Evolutionary conservation across 2,329 filamentous ascomycete species (phyloP).

Genomic region (Trichoderma simmonsii): DNA sequence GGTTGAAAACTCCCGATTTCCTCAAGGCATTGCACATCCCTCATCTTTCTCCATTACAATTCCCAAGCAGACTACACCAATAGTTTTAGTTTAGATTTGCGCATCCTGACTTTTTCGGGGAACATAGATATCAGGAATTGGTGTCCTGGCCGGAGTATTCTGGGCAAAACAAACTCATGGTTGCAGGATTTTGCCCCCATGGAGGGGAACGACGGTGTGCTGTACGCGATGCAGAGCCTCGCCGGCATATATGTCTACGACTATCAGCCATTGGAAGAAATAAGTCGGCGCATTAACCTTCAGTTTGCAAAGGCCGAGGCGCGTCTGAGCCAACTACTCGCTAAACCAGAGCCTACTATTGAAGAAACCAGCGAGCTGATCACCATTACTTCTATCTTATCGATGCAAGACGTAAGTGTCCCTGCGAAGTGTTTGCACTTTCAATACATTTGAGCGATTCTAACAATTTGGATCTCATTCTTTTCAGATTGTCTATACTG

Average conservation of each 20-base stretch:
- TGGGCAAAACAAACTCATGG: conserved; percentile 40
- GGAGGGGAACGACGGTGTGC: conserved; percentile 35
- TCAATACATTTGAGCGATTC: background rate
- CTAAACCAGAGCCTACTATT: conserved; percentile 21
- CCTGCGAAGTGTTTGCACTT: too few species aligned
- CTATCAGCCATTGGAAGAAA: conserved; percentile 33
- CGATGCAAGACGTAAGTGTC: conserved; percentile 39
- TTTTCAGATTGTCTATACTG: conserved; percentile 35
- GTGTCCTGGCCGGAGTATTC: conserved; percentile 40
- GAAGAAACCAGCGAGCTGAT: conserved; percentile 33
- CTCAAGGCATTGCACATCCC: background rate
- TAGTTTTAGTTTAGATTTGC: background rate
- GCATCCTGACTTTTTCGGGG: background rate
- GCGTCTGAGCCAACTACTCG: conserved; percentile 32
- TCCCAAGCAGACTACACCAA: background rate
- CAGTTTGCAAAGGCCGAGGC: conserved; percentile 32
- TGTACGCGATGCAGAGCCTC: conserved; percentile 39
- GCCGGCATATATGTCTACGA: conserved; percentile 42
- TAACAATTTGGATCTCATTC: background rate
- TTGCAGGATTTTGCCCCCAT: conserved; percentile 40
- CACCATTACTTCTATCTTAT: conserved; percentile 37
- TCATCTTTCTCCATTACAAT: background rate
- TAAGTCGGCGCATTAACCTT: conserved; percentile 34
- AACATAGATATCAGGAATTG: conserved; percentile 38
- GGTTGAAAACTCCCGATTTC: conserved; percentile 19